Percentiles rank a stretch among this genome's conserved stretches.
These are phyloP conservation scores for Hypomontagnella submonticulosa DNA, from an alignment of 495 filamentous ascomycete species.

Conservation along the genomic window DNA sequence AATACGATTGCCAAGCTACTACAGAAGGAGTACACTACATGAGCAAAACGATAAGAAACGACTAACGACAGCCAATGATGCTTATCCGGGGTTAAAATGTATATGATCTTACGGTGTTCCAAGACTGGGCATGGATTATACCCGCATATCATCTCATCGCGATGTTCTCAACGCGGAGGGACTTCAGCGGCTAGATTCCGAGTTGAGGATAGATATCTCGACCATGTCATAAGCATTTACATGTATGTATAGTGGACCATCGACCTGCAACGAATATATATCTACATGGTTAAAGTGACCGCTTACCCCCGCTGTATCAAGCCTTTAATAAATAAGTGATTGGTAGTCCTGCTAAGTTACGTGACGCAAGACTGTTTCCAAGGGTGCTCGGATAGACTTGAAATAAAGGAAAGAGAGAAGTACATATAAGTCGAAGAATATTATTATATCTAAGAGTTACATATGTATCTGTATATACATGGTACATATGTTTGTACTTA, in stretches of 20 bases:
- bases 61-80: neutral
- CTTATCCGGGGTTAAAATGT: neutral
- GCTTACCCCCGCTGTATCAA: too few relatives aligned
- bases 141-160: neutral
- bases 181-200: slow-evolving; percentile 1
- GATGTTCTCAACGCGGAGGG: neutral
- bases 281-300: neutral
- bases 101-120: slow-evolving; percentile 1
- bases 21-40: slow-evolving; percentile 86
- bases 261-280: slow-evolving; percentile 7
- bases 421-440: too few relatives aligned
- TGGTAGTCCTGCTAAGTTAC: too few relatives aligned
- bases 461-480: too few relatives aligned
- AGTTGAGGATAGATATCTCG: neutral
- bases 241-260: neutral
- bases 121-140: slow-evolving; percentile 9
- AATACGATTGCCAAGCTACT: slow-evolving; percentile 93
- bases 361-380: too few relatives aligned
- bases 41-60: slow-evolving; percentile 19
- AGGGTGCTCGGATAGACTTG: too few relatives aligned
- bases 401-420: too few relatives aligned
- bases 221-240: neutral
- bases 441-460: too few relatives aligned
- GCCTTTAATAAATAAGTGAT: too few relatives aligned
- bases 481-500: too few relatives aligned